Percentiles rank a stretch among this genome's conserved stretches.
Evolutionary conservation across 768 basidiomycete genomes (phyloP).

Genomic region (Sporobolomyces phaffii): DNA sequence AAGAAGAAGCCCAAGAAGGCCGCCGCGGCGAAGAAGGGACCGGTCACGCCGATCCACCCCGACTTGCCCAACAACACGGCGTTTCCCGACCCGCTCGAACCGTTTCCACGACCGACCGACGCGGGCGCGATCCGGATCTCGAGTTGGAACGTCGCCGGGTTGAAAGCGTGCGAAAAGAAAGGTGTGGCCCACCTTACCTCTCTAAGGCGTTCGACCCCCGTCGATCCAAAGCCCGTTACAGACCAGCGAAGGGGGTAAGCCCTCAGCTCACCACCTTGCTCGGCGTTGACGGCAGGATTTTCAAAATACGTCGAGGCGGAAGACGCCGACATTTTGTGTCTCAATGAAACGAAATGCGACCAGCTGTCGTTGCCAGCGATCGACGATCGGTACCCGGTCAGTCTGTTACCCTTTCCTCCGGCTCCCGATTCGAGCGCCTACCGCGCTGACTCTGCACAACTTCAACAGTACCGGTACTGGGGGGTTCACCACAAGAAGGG

Average conservation of each 20-base stretch:
- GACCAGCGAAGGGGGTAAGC: too few relatives aligned
- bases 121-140: conserved; percentile 51
- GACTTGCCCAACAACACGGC: conserved; percentile 36
- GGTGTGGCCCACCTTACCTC: too few relatives aligned
- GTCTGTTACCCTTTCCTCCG: not conserved
- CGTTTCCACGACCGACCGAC: conserved; percentile 13
- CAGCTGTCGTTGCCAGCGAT: conserved; percentile 39
- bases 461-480: conserved; percentile 38
- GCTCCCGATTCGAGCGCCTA: too few relatives aligned
- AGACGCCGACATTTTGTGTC: conserved; percentile 72
- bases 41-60: conserved; percentile 39
- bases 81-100: conserved; percentile 34
- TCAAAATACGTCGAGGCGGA: conserved; percentile 75
- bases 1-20: conserved; percentile 35
- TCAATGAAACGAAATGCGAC: conserved; percentile 76
- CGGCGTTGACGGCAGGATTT: conserved; percentile 54
- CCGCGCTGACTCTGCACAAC: too few relatives aligned
- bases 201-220: too few relatives aligned
- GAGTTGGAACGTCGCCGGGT: conserved; percentile 74
- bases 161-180: conserved; percentile 72
- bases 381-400: conserved; percentile 22
- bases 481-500: conserved; percentile 57
- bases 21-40: conserved; percentile 29
- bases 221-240: too few relatives aligned
- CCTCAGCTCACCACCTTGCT: not conserved